Percentiles rank a stretch among this genome's conserved stretches.
Evolutionary conservation across 2,329 filamentous ascomycete genomes (phyloP).

Genomic region (Fusarium denticulatum): DNA sequence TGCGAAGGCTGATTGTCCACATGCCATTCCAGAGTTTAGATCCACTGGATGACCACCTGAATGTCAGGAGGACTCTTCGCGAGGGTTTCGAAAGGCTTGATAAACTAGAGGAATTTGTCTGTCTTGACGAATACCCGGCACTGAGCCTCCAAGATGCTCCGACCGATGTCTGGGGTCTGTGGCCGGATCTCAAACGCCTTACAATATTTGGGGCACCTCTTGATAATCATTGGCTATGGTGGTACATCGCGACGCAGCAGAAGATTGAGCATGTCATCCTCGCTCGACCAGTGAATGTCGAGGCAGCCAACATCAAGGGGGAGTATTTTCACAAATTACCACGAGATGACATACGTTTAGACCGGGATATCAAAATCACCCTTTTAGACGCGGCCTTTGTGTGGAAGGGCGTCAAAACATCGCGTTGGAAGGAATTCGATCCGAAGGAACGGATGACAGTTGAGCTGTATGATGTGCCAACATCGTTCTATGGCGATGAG

Average conservation of each 20-base stretch:
- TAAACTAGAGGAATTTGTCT: constrained; percentile 59
- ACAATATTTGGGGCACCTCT: constrained; percentile 55
- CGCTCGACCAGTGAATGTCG: constrained; percentile 50
- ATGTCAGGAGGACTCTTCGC: constrained; percentile 52
- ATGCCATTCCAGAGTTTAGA: constrained; percentile 59
- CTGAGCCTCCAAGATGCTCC: constrained; percentile 48
- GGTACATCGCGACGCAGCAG: constrained; percentile 50
- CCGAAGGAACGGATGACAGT: constrained; percentile 51
- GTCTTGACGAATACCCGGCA: constrained; percentile 58
- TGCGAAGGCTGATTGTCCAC: constrained; percentile 58
- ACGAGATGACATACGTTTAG: constrained; percentile 41
- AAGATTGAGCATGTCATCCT: constrained; percentile 56
- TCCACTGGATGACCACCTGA: constrained; percentile 54
- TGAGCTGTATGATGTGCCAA: constrained; percentile 52
- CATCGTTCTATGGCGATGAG: constrained; percentile 53
- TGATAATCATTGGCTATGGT: constrained; percentile 53
- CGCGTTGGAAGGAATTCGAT: constrained; percentile 49
- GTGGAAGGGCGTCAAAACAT: constrained; percentile 40
- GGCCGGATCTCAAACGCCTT: constrained; percentile 54
- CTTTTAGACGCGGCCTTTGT: constrained; percentile 45
- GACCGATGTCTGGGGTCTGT: constrained; percentile 55
- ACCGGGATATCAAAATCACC: constrained; percentile 45
- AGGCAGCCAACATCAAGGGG: constrained; percentile 51
- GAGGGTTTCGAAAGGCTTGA: constrained; percentile 57
- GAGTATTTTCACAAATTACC: constrained; percentile 52